Evolutionary conservation across 2,329 filamentous ascomycete genomes (phyloP).

Genomic region (Gaeumannomyces sp.): DNA sequence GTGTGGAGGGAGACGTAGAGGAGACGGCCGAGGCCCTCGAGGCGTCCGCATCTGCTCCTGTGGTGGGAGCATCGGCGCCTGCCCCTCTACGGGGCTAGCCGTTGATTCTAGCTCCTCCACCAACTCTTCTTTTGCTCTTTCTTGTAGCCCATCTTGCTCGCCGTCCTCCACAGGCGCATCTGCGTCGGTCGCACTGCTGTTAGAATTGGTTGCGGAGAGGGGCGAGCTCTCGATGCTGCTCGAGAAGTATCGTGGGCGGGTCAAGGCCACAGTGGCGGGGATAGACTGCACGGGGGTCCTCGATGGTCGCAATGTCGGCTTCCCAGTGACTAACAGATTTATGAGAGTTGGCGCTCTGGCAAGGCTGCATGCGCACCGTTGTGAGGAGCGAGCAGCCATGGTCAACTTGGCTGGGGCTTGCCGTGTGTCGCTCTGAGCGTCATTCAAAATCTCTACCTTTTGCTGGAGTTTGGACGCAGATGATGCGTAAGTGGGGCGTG

Average conservation of each 20-base stretch:
- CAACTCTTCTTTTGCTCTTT: neutral
- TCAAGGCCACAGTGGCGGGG: neutral
- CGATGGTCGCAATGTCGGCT: neutral
- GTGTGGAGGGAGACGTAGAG: constrained; percentile 13
- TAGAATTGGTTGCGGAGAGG: neutral
- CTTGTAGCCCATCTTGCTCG: neutral
- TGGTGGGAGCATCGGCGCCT: neutral
- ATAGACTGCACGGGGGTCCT: neutral
- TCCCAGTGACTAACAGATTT: neutral
- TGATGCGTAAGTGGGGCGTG: neutral
- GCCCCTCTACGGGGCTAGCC: neutral
- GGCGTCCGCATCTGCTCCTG: constrained; percentile 17
- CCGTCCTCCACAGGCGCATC: neutral
- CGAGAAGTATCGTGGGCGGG: neutral
- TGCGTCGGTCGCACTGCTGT: neutral
- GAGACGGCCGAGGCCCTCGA: neutral
- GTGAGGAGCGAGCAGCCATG: neutral
- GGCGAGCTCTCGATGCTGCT: constrained; percentile 1
- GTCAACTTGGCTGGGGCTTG: neutral
- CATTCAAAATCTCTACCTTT: neutral
- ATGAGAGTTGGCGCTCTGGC: neutral
- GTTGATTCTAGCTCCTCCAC: neutral
- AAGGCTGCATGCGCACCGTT: neutral
- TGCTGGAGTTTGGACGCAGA: neutral
- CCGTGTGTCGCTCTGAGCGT: neutral